These are phyloP conservation scores for Ricinus communis DNA, from an alignment of 345 rosid species.

Conservation along the genomic window DNA sequence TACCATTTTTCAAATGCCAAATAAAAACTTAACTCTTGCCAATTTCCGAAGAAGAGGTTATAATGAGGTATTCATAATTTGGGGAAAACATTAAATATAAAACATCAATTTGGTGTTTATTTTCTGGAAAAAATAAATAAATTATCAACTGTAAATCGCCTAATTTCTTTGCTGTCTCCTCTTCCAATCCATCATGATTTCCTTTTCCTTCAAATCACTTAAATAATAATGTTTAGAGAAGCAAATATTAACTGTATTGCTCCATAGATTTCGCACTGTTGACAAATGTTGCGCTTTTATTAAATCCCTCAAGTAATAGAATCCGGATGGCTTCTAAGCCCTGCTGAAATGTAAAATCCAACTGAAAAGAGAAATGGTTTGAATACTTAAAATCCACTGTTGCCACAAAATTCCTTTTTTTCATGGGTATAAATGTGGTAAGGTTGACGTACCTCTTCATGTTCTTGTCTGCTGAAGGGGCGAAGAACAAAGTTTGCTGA, in stretches of 20 bases:
- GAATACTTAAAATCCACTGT: neutral
- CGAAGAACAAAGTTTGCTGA: slow-evolving; percentile 69
- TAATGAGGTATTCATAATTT: too few species aligned
- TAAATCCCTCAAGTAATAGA: slow-evolving; percentile 65
- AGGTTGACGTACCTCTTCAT: slow-evolving; percentile 56
- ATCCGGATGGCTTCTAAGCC: slow-evolving; percentile 71
- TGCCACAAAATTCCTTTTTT: neutral
- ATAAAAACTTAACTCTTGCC: too few species aligned
- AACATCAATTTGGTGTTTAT: too few species aligned
- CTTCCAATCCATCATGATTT: too few species aligned
- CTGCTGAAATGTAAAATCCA: slow-evolving; percentile 66
- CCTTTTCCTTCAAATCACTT: neutral
- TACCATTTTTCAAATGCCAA: too few species aligned
- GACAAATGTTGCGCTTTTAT: slow-evolving; percentile 86
- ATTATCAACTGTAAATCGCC: neutral
- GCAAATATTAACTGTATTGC: slow-evolving; percentile 33
- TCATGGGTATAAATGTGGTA: neutral
- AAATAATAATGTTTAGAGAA: neutral
- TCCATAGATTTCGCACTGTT: slow-evolving; percentile 63
- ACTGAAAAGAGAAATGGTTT: slow-evolving; percentile 38
- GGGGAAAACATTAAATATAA: too few species aligned
- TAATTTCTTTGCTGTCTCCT: neutral
- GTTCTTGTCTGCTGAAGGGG: slow-evolving; percentile 72
- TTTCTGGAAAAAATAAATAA: too few species aligned
- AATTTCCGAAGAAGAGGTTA: too few species aligned